Percentiles rank a stretch among this genome's conserved stretches.
Evolutionary conservation across 305 asterid species (phyloP).

Genomic region (Ajuga reptans): DNA sequence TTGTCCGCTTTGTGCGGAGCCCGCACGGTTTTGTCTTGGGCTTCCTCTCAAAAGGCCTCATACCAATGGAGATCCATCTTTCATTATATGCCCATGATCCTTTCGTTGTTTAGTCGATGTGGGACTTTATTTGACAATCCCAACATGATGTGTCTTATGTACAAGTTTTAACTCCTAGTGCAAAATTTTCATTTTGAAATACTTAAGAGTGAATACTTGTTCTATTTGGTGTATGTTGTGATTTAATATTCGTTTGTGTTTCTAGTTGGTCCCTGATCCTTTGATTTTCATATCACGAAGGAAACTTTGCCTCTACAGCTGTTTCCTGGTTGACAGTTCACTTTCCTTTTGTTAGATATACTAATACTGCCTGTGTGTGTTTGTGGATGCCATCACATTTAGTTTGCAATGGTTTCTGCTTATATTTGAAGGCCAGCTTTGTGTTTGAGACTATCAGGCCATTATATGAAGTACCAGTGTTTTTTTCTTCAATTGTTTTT

Average conservation of each 20-base stretch:
- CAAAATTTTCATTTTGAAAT: background rate
- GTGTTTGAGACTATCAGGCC: too few relatives aligned
- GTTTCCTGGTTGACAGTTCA: conserved; percentile 10
- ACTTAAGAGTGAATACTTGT: background rate
- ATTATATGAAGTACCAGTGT: too few relatives aligned
- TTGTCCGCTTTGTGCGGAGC: too few relatives aligned
- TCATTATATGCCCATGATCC: too few relatives aligned
- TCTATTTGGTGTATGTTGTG: background rate
- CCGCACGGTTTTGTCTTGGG: too few relatives aligned
- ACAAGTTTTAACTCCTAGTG: background rate
- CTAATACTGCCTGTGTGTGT: conserved; percentile 5
- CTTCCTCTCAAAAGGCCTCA: too few relatives aligned
- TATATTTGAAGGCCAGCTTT: background rate
- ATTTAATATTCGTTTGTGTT: background rate
- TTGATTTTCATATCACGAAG: background rate
- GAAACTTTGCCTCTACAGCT: background rate
- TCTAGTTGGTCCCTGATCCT: background rate
- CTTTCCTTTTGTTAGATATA: background rate
- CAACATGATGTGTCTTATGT: background rate
- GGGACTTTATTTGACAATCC: too few relatives aligned
- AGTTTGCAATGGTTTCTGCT: conserved; percentile 10
- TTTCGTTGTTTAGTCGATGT: too few relatives aligned
- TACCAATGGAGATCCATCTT: too few relatives aligned
- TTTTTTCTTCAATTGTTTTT: too few relatives aligned
- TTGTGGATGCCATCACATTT: background rate